Conservation (phyloP, 2,329 filamentous ascomycete genomes). For the Diaporthe vexans region DNA sequence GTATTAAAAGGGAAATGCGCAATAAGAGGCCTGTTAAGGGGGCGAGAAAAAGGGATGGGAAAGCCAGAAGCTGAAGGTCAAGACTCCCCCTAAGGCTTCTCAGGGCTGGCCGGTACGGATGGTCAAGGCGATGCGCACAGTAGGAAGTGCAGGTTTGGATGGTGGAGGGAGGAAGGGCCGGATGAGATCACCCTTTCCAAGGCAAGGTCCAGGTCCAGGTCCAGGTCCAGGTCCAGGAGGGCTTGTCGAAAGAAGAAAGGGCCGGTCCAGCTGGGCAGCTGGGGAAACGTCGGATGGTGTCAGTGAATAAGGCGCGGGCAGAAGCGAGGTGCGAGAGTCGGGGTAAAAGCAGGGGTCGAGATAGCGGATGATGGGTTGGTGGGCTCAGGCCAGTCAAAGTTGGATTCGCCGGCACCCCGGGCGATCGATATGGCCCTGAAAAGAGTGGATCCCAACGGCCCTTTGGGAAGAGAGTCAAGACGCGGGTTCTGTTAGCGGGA, state of each 20-base stretch:
- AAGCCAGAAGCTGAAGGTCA: conserved; percentile 12
- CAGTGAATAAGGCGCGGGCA: conserved; percentile 28
- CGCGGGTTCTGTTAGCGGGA: conserved; percentile 35
- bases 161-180: conserved; percentile 11
- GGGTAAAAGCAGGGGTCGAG: conserved; percentile 35
- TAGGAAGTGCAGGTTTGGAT: conserved; percentile 16
- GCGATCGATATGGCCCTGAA: conserved; percentile 38
- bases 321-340: conserved; percentile 35
- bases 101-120: conserved; percentile 5
- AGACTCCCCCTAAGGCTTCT: conserved; percentile 12
- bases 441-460: conserved; percentile 37
- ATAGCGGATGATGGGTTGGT: conserved; percentile 34
- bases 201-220: conserved; percentile 9
- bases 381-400: conserved; percentile 14
- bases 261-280: conserved; percentile 30
- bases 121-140: conserved; percentile 4
- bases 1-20: neutral
- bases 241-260: conserved; percentile 30
- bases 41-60: conserved; percentile 35
- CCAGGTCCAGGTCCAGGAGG: conserved; percentile 31
- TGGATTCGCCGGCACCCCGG: conserved; percentile 33
- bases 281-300: conserved; percentile 30
- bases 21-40: conserved; percentile 32
- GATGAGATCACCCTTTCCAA: conserved; percentile 35
- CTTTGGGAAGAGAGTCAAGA: conserved; percentile 32